Evolutionary conservation across 2,329 filamentous ascomycete species (phyloP).

Genomic region (Dactylellina leptospora): DNA sequence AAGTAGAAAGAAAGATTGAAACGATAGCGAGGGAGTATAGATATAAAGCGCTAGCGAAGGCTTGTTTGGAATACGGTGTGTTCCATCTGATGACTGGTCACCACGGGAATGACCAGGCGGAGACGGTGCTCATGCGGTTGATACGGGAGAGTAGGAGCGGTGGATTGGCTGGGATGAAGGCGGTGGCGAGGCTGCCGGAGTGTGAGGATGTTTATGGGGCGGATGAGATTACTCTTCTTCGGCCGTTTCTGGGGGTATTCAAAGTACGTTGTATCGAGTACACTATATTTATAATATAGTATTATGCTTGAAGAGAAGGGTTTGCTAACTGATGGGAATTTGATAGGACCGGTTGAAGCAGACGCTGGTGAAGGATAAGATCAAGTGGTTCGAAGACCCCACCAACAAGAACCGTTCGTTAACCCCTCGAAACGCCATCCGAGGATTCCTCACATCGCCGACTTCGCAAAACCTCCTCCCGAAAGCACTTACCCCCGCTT

Average conservation of each 20-base stretch:
- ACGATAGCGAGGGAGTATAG: slow-evolving; percentile 2
- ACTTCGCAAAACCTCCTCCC: slow-evolving; percentile 68
- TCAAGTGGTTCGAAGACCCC: slow-evolving; percentile 82
- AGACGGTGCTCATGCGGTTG: slow-evolving; percentile 85
- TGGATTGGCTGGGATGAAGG: slow-evolving; percentile 76
- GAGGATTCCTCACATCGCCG: slow-evolving; percentile 60
- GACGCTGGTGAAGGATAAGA: slow-evolving; percentile 73
- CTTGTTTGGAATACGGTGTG: slow-evolving; percentile 16
- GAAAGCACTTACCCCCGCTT: slow-evolving; percentile 71
- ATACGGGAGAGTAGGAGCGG: slow-evolving; percentile 71
- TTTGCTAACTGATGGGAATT: slow-evolving; percentile 73
- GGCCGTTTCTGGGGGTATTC: slow-evolving; percentile 52
- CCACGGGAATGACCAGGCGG: slow-evolving; percentile 88
- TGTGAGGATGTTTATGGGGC: slow-evolving; percentile 78
- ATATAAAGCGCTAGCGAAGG: slow-evolving; percentile 19
- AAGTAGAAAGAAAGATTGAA: no score
- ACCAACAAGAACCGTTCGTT: slow-evolving; percentile 82
- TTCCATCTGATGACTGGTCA: slow-evolving; percentile 67
- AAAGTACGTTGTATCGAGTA: slow-evolving; percentile 52
- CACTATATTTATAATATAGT: slow-evolving; percentile 54
- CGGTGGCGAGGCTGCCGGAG: slow-evolving; percentile 78
- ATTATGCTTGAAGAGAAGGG: slow-evolving; percentile 66
- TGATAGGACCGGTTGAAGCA: slow-evolving; percentile 75
- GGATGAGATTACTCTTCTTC: slow-evolving; percentile 62
- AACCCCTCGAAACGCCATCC: slow-evolving; percentile 81